Evolutionary conservation across 345 rosid species (phyloP), one percentile per base, ranked within the genome.

Genomic region (Syzygium aromaticum): DNA sequence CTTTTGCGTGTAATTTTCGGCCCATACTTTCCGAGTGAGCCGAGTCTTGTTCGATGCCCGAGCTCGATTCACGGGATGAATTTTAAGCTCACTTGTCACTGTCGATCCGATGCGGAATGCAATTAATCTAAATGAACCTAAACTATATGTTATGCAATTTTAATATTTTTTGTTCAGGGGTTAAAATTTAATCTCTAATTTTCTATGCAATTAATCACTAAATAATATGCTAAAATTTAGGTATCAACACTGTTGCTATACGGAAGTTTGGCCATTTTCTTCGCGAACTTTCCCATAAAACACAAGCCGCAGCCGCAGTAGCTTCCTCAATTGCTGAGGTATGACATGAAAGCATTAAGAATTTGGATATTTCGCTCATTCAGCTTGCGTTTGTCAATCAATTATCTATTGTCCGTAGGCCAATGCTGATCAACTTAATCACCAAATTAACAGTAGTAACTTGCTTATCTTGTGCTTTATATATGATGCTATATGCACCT

Each of bases 301-400:
- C 94, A 87, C 99, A 97, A 95, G 96, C 98, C 85, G 98, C 98
- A 59, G 98, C 99, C 87, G 99, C 99, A 23, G 93, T 91, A 83
- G 96, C 99, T 90, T 95, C 98, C 54, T 96, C 99, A 38, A 96
- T 97, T 89, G 98, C 98, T 54, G 98, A 97, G 99, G 99, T 97
- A 85, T 43, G 89, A 3, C 8, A 30, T 27, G 67, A 28, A 11
- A 59, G 8, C 33, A 59, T 59, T 59, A 59, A 59, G 8, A 59
- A 27, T 59, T 27, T 59, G 6, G 33, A 59, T 59, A 59, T 59
- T 59, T 3, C 2, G 2, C 67, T 59, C 3, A 27, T 3, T 59
- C 8, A 0, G 67, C 67, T 59, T 11, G 12, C 27, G 13, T 27
- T 59, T 5, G 67, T 59, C 67, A 27, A 27, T 59, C 67, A 27